These are phyloP conservation scores for Apiotrichum montevideense DNA, from an alignment of 1,284 basidiomycete genomes.

Conservation along the genomic window DNA sequence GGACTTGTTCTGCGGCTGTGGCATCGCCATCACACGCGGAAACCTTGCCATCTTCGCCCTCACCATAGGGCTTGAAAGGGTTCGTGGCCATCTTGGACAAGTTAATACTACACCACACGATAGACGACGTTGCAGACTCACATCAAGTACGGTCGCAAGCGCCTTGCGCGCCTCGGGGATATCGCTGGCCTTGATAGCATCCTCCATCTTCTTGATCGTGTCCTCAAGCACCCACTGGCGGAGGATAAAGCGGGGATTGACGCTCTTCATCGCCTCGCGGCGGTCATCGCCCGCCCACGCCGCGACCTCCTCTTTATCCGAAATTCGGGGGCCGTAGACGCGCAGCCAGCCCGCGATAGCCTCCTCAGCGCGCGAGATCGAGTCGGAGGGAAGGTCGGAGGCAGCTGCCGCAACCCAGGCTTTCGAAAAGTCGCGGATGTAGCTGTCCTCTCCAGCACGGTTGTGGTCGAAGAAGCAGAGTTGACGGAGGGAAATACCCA, in stretches of 20 bases:
- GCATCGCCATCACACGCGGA: constrained; percentile 42
- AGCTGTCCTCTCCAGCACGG: constrained; percentile 18
- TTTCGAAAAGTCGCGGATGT: constrained; percentile 52
- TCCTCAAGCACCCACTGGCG: constrained; percentile 92
- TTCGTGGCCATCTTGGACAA: constrained; percentile 58
- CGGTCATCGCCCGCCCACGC: constrained; percentile 11
- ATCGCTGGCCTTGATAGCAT: constrained; percentile 57
- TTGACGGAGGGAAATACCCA: constrained; percentile 70
- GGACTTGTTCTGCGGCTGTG: constrained; percentile 59
- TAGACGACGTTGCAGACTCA: too few relatives aligned
- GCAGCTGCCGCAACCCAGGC: constrained; percentile 50
- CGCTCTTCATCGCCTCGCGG: constrained; percentile 39
- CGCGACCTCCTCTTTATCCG: constrained; percentile 25
- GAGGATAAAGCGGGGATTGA: constrained; percentile 81
- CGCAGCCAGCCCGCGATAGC: constrained; percentile 65
- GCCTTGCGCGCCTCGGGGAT: constrained; percentile 21
- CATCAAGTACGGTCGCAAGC: constrained; percentile 22
- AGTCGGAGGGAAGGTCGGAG: constrained; percentile 51
- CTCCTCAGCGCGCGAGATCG: constrained; percentile 45
- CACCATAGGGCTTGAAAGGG: constrained; percentile 75
- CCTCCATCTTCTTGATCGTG: constrained; percentile 66
- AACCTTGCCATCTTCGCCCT: constrained; percentile 66
- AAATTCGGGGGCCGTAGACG: constrained; percentile 58
- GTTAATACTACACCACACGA: too few relatives aligned
- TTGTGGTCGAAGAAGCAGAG: constrained; percentile 61